Evolutionary conservation across 306 rosid genomes (phyloP), one percentile per base, ranked within the genome.

Genomic region (Rubus idaeus): DNA sequence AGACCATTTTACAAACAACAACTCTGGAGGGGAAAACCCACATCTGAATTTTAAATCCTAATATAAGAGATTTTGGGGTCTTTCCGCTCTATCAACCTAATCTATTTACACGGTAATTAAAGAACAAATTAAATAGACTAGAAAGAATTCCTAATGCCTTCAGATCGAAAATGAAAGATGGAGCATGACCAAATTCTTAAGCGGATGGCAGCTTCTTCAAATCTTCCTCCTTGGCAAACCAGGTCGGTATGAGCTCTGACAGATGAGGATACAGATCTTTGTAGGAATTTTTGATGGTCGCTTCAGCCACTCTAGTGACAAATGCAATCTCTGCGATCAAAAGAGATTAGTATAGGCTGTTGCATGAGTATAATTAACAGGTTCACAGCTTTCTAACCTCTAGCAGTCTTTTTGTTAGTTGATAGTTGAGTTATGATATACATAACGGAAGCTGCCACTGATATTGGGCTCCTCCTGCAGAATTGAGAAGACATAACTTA

Each of bases 241-340:
- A 68, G 57, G 37, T 45, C 0, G 80, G 75, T 55, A 68, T 30
- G 14, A 77, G 2, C 23, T 8, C 11, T 5, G 75, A 14, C 21
- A 77, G 57, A 69, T 77, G 75, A 55, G 80, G 80, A 69, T 77
- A 70, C 56, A 77, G 23, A 47, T 77, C 80, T 55, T 46, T 77
- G 80, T 68, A 77, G 69, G 75, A 55, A 45, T 17, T 67, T 47
- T 44, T 77, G 30, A 77, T 53, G 17, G 80, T 77, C 37, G 67
- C 74, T 53, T 77, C 74, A 2, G 80, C 74, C 52, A 68, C 80
- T 56, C 45, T 18, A 3, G 80, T 77, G 2, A 39, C 68, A 10
- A 66, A 6, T 1, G 68, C 60, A 5, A 77, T 68, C 26, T 77
- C 80, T 77, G 68, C 74, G 67, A 14, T 10, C 8, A 23, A 40